Conservation (phyloP, 805 yeast species). For the Tetrapisispora phaffii region DNA sequence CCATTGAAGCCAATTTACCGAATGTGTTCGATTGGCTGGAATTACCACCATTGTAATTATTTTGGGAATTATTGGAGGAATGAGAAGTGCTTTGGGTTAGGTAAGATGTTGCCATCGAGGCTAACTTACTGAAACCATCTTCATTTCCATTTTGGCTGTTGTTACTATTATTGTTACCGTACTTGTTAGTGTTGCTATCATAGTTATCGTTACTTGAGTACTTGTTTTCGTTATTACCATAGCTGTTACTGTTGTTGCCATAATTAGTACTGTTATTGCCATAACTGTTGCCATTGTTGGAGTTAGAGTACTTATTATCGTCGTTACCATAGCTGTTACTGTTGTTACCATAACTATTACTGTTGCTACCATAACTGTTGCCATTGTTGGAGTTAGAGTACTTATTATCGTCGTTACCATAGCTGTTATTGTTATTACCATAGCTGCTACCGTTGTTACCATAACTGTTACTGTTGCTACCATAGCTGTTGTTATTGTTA, state of each 20-base stretch:
- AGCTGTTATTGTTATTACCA: not conserved
- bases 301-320: not conserved
- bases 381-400: not conserved
- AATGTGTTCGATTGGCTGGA: constrained; percentile 4
- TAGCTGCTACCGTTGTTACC: not conserved
- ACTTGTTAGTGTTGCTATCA: not conserved
- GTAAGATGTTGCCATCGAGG: constrained; percentile 3
- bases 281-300: not conserved
- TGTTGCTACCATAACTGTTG: not conserved
- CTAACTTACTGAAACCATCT: constrained; percentile 1
- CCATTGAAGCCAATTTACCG: constrained; percentile 11
- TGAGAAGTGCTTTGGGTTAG: not conserved
- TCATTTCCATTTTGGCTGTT: not conserved
- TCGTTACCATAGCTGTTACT: not conserved
- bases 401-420: not conserved
- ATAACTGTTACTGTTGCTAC: not conserved
- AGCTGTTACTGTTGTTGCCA: not conserved
- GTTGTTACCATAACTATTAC: not conserved
- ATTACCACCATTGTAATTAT: not conserved
- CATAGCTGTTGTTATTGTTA: not conserved
- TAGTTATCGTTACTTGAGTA: not conserved
- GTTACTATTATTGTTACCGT: not conserved
- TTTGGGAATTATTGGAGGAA: not conserved
- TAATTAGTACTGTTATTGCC: not conserved
- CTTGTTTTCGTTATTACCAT: not conserved